Evolutionary conservation across 2,329 filamentous ascomycete species (phyloP).

Genomic region (Verticillium klebahnii): DNA sequence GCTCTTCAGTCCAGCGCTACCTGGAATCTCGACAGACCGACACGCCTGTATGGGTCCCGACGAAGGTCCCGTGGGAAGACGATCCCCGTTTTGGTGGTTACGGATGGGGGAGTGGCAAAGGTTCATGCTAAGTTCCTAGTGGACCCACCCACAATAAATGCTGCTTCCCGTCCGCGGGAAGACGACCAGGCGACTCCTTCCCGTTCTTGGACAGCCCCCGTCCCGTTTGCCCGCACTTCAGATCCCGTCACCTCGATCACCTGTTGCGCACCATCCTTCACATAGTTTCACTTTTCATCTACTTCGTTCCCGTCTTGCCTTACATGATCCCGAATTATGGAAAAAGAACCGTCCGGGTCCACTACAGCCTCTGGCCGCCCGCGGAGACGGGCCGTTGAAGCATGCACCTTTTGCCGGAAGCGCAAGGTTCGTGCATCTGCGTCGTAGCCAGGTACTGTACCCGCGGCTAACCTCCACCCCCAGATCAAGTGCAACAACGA

Average conservation of each 20-base stretch:
- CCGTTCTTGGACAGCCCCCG: neutral
- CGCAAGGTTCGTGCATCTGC: slow-evolving; percentile 19
- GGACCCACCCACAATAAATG: no score
- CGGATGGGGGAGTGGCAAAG: no score
- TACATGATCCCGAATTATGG: neutral
- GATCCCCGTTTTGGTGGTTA: no score
- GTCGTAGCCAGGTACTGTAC: neutral
- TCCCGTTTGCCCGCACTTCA: neutral
- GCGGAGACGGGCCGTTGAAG: slow-evolving; percentile 21
- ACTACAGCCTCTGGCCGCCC: slow-evolving; percentile 6
- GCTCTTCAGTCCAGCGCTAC: no score
- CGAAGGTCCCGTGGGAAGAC: no score
- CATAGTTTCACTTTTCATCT: neutral
- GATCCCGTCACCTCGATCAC: neutral
- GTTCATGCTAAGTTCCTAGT: no score
- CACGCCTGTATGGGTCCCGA: no score
- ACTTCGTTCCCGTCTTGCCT: neutral
- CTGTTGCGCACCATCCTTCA: neutral
- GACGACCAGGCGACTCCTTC: neutral
- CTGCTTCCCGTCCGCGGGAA: neutral
- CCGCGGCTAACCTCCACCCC: neutral
- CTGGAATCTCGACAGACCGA: no score
- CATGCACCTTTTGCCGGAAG: slow-evolving; percentile 24
- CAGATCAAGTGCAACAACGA: slow-evolving; percentile 46
- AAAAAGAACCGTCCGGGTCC: neutral